phyloP scores from a whole-genome alignment of 1,284 basidiomycete species.

The Apiotrichum mycotoxinovorans region DNA sequence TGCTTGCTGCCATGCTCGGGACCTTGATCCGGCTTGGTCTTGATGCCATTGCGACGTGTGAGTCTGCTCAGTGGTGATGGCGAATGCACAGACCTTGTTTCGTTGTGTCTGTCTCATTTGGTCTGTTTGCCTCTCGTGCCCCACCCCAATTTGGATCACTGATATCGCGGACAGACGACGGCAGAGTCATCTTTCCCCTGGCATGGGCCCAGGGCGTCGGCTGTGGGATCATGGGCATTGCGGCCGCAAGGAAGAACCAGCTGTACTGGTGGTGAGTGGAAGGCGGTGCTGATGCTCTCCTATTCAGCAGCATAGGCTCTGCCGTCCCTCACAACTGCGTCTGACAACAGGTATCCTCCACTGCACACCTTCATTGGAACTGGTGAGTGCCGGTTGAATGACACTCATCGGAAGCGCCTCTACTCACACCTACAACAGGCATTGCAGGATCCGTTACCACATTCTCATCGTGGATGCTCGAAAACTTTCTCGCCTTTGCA shows the following conservation, averaged over 20 bases:
- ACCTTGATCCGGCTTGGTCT: conserved; percentile 72
- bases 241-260: conserved; percentile 64
- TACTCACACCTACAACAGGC: conserved; percentile 54
- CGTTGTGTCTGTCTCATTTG: too few relatives aligned
- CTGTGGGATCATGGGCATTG: conserved; percentile 86
- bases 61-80: conserved; percentile 13
- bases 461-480: conserved; percentile 91
- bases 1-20: conserved; percentile 74
- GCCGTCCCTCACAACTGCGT: neutral
- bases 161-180: too few relatives aligned
- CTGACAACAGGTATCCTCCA: conserved; percentile 67
- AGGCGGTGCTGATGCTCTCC: neutral
- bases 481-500: conserved; percentile 80
- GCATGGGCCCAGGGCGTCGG: conserved; percentile 85
- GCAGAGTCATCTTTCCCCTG: conserved; percentile 72
- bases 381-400: conserved; percentile 52
- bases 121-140: too few relatives aligned
- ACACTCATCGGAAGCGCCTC: neutral
- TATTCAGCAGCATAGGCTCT: neutral
- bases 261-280: conserved; percentile 67
- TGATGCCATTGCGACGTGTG: conserved; percentile 57
- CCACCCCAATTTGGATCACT: too few relatives aligned
- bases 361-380: conserved; percentile 85
- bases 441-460: conserved; percentile 96
- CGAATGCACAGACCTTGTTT: too few relatives aligned